Conservation (phyloP, 2,329 filamentous ascomycete genomes). For the Pyrenochaeta sp. region DNA sequence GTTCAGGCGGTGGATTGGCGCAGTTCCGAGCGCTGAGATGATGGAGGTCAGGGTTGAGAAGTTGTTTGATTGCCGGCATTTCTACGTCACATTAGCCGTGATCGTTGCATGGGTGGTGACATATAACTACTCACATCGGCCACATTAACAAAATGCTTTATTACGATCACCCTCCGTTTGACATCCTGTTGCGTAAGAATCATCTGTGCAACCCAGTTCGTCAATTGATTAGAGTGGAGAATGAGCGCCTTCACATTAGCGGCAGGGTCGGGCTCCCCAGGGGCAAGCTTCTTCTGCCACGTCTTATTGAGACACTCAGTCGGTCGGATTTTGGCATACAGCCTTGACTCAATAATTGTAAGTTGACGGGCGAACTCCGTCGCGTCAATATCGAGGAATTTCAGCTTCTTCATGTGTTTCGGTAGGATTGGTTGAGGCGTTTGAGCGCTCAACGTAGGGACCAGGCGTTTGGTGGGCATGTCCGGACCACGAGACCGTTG, state of each 20-base stretch:
- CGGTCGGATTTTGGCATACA: slow-evolving; percentile 95
- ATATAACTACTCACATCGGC: slow-evolving; percentile 76
- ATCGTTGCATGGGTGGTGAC: neutral
- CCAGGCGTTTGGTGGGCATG: slow-evolving; percentile 81
- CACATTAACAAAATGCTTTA: slow-evolving; percentile 97
- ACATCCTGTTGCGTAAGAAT: slow-evolving; percentile 94
- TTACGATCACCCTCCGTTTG: slow-evolving; percentile 94
- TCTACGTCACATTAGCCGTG: slow-evolving; percentile 63
- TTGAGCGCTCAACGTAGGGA: slow-evolving; percentile 83
- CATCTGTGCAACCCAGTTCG: slow-evolving; percentile 99
- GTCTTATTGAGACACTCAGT: slow-evolving; percentile 98
- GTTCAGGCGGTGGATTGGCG: slow-evolving; percentile 91
- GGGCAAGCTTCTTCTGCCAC: slow-evolving; percentile 93
- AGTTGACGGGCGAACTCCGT: slow-evolving; percentile 97
- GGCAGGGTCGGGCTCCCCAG: slow-evolving; percentile 84
- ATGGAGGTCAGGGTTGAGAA: slow-evolving; percentile 98
- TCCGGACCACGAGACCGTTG: slow-evolving; percentile 90
- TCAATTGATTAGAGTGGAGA: slow-evolving; percentile 97
- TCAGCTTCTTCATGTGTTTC: slow-evolving; percentile 99
- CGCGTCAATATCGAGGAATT: slow-evolving; percentile 96
- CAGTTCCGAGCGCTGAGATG: slow-evolving; percentile 92
- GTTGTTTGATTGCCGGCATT: slow-evolving; percentile 93
- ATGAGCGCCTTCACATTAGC: slow-evolving; percentile 96
- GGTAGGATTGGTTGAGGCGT: slow-evolving; percentile 90
- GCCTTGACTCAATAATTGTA: slow-evolving; percentile 92